Base-by-base conservation (phyloP, 805 yeast genomes). In the Wickerhamiella occidentalis region DNA sequence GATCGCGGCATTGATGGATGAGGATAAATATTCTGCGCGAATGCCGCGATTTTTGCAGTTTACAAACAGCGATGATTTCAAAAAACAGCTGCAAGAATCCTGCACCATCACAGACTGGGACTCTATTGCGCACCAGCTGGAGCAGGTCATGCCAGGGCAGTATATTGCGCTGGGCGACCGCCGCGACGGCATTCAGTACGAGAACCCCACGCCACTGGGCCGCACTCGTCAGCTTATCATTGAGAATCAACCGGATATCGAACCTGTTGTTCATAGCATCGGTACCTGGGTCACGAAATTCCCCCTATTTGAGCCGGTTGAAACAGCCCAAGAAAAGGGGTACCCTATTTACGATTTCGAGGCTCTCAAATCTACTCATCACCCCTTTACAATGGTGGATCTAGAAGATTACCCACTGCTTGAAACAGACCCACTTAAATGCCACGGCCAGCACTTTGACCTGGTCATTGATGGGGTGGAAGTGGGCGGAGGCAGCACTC, bases 121-220 rank as follows among this genome's bases (percentile, higher is more conserved):
- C 3, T 40, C 40, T 4, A 17, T 45, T 15, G 38, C 15, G 12
- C 3, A 17, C 8, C 21, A 9, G 6, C 29, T 30, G 26, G 3
- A 3, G 40, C 38, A 43, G 19, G 13, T 41, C 12, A 54, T 70
- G 40, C 65, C 73, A 1, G 95, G 95, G 38, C 95, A 86, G 62
- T 67, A 85, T 2, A 60, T 92, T 28, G 90, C 88, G 2, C 73
- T 83, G 12, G 73, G 86, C n/a, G 84, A 83, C n/a, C 72, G 97
- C 52, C 76, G 82, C 1, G 59, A 61, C 12, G 44, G 44, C 7
- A 22, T 22, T n/a, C 51, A 37, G 6, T 90, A 85, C 61, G 98
- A 90, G 60, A 90, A 86, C 59, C 97, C 97, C 18, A 92, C 97
- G 0, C 97, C 98, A 0, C 66, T 92, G 48, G 98, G 98, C 0